These are phyloP conservation scores for Cronartium ribicola DNA, from an alignment of 1,284 basidiomycete genomes.

Conservation along the genomic window DNA sequence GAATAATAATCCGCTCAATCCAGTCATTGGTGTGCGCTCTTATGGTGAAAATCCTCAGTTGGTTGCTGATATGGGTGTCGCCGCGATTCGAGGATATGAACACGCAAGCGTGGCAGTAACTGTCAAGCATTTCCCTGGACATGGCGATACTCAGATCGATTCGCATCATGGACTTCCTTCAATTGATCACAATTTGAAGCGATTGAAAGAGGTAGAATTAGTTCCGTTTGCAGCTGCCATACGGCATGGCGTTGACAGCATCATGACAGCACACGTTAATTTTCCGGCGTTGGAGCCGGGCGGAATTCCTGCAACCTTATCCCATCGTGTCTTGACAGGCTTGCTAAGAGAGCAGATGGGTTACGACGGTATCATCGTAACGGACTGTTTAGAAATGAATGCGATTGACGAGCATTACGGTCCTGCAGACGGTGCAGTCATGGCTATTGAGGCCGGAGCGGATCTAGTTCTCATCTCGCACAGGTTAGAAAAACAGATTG, in stretches of 20 bases:
- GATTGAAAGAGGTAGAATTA: constrained; percentile 54
- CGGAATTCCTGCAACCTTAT: constrained; percentile 61
- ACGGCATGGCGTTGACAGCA: too few relatives aligned
- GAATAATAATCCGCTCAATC: constrained; percentile 63
- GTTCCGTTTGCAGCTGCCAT: too few relatives aligned
- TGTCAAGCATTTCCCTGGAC: constrained; percentile 67
- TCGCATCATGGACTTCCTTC: constrained; percentile 65
- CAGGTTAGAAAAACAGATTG: constrained; percentile 58
- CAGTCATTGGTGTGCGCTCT: constrained; percentile 68
- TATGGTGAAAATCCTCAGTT: constrained; percentile 64
- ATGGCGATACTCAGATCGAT: constrained; percentile 66
- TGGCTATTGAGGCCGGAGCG: constrained; percentile 61
- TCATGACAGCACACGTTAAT: too few relatives aligned
- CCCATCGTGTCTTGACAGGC: constrained; percentile 57
- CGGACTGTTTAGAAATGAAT: constrained; percentile 68
- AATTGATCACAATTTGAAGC: constrained; percentile 57
- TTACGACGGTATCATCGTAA: constrained; percentile 61
- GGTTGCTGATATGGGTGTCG: constrained; percentile 57
- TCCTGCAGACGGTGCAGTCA: constrained; percentile 58
- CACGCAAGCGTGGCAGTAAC: constrained; percentile 59
- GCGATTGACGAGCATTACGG: constrained; percentile 57
- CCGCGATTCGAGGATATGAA: constrained; percentile 57
- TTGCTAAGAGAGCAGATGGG: constrained; percentile 57
- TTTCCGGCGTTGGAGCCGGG: constrained; percentile 60
- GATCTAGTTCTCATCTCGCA: constrained; percentile 70